These are phyloP conservation scores for Russula brevipes DNA, from an alignment of 768 basidiomycete species.

Conservation along the genomic window DNA sequence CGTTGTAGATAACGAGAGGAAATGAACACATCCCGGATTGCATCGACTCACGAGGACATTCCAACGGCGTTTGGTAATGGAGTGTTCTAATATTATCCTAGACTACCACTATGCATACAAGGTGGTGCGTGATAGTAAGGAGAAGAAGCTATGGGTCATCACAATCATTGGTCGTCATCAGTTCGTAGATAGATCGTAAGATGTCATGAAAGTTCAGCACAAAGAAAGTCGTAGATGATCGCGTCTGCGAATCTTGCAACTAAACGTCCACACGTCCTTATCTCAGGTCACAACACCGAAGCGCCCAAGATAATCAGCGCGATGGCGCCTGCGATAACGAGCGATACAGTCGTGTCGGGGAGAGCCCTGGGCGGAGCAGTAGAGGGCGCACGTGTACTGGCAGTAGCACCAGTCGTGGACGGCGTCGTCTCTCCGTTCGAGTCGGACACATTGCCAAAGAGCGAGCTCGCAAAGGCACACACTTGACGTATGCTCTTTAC, in stretches of 20 bases:
- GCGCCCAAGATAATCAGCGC: background rate
- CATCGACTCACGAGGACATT: no score
- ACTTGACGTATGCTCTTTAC: conserved; percentile 47
- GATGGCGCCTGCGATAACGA: background rate
- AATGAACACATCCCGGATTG: no score
- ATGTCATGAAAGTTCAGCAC: conserved; percentile 19
- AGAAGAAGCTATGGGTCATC: background rate
- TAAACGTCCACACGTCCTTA: no score
- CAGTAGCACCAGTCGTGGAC: conserved; percentile 21
- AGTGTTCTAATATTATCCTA: no score
- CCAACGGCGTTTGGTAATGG: no score
- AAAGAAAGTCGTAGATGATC: background rate
- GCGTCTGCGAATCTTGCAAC: background rate
- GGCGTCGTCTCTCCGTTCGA: conserved; percentile 40
- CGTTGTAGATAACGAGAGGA: no score
- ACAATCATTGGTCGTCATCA: conserved; percentile 3
- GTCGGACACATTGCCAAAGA: conserved; percentile 49
- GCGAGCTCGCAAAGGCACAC: conserved; percentile 47
- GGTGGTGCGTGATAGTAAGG: no score
- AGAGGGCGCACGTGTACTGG: conserved; percentile 2
- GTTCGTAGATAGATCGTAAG: conserved; percentile 22
- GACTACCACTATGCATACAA: no score
- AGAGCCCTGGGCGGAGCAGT: background rate
- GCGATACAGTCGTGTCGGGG: background rate
- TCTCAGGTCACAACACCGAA: background rate